Percentiles rank a stretch among this genome's conserved stretches.
Evolutionary conservation across 164 flowering plant species (phyloP).

Genomic region (Aristolochia fimbriata): DNA sequence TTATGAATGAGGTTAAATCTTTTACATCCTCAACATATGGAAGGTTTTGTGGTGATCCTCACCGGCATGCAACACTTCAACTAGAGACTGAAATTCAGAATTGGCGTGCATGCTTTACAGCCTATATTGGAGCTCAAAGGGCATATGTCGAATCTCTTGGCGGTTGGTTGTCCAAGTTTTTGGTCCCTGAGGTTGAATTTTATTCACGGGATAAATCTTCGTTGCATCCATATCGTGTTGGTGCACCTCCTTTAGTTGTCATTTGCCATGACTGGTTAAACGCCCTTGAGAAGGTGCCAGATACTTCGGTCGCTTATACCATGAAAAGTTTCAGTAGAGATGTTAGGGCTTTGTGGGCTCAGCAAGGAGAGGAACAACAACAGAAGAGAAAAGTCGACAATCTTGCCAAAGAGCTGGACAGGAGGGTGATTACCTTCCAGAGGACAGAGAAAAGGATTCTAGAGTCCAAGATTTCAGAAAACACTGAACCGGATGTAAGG

Average conservation of each 20-base stretch:
- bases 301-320: constrained; percentile 45
- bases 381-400: constrained; percentile 78
- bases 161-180: constrained; percentile 78
- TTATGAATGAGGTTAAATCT: constrained; percentile 60
- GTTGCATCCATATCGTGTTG: constrained; percentile 22
- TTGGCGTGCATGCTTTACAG: constrained; percentile 63
- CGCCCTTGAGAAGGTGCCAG: constrained; percentile 53
- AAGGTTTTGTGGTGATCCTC: constrained; percentile 67
- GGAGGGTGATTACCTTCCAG: constrained; percentile 41
- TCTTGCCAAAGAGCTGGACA: constrained; percentile 64
- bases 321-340: constrained; percentile 69
- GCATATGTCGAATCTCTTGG: constrained; percentile 62
- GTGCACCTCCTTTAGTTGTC: constrained; percentile 58
- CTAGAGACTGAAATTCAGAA: constrained; percentile 75
- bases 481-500: constrained; percentile 30
- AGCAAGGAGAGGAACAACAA: constrained; percentile 76
- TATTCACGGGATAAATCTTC: constrained; percentile 38
- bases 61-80: constrained; percentile 71
- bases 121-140: constrained; percentile 51
- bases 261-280: constrained; percentile 64
- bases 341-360: constrained; percentile 59
- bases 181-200: constrained; percentile 63
- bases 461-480: constrained; percentile 43
- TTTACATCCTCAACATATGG: constrained; percentile 58
- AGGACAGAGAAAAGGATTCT: constrained; percentile 38